Evolutionary conservation across 23 red algal species (phyloP).

Genomic region (Gracilaria domingensis): DNA sequence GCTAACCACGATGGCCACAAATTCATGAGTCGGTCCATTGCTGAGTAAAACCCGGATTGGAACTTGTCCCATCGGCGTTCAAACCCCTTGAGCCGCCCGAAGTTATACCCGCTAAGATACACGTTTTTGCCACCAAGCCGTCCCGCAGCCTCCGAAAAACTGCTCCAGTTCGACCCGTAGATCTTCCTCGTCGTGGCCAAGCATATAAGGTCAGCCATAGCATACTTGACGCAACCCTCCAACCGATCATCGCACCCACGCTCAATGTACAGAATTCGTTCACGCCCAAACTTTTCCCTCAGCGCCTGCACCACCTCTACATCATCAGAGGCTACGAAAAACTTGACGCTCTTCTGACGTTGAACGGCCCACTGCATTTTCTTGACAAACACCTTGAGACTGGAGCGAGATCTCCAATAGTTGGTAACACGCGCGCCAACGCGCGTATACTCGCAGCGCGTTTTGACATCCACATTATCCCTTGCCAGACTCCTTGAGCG

Average conservation of each 20-base stretch:
- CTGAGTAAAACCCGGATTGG: not conserved
- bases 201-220: conserved; percentile 54
- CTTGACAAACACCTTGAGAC: conserved; percentile 26
- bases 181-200: conserved; percentile 52
- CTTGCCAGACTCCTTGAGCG: conserved; percentile 54
- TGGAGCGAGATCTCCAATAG: conserved; percentile 50
- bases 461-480: conserved; percentile 53
- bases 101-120: conserved; percentile 64
- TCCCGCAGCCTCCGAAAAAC: conserved; percentile 64
- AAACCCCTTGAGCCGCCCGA: conserved; percentile 29
- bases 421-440: conserved; percentile 52
- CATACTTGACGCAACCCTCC: conserved; percentile 54
- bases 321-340: conserved; percentile 75
- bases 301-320: not conserved
- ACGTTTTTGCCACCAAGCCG: conserved; percentile 32
- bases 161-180: conserved; percentile 60
- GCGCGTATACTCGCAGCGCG: conserved; percentile 54
- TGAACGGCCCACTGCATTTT: conserved; percentile 41
- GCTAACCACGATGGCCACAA: conserved; percentile 18
- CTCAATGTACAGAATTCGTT: conserved; percentile 29
- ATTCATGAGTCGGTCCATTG: not conserved
- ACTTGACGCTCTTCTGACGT: conserved; percentile 19
- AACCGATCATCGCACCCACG: conserved; percentile 65
- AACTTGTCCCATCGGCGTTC: not conserved
- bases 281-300: conserved; percentile 3